phyloP scores from a whole-genome alignment of 1,284 basidiomycete genomes.

The Naganishia sp. region DNA sequence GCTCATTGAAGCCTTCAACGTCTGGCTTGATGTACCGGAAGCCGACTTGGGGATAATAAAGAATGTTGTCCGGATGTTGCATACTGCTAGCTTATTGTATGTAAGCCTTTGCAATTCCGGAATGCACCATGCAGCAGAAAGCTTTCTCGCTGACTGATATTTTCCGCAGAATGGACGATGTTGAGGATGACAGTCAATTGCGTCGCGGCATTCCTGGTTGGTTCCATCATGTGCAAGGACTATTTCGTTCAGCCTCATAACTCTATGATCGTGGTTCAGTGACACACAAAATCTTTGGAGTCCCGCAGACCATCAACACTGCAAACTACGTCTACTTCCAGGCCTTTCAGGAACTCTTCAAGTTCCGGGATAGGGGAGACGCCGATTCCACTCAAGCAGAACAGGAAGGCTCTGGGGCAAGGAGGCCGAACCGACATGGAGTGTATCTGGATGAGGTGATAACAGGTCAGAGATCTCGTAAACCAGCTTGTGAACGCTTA shows the following conservation, averaged over 20 bases:
- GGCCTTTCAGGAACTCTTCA: constrained; percentile 74
- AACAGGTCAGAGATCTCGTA: constrained; percentile 38
- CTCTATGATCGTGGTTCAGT: constrained; percentile 56
- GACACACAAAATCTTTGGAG: constrained; percentile 90
- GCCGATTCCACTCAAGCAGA: constrained; percentile 30
- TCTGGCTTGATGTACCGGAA: constrained; percentile 81
- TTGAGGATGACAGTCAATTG: constrained; percentile 92
- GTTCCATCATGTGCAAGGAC: not conserved
- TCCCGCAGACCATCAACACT: constrained; percentile 95
- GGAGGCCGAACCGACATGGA: constrained; percentile 22
- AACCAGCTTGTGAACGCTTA: not conserved
- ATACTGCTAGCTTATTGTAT: constrained; percentile 89
- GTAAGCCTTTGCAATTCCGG: constrained; percentile 40
- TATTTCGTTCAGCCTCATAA: not conserved
- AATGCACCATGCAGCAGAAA: not conserved
- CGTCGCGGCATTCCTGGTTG: constrained; percentile 79
- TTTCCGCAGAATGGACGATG: constrained; percentile 80
- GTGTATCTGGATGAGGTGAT: constrained; percentile 41
- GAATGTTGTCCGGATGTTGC: constrained; percentile 85
- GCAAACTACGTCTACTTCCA: constrained; percentile 97
- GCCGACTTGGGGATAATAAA: constrained; percentile 73
- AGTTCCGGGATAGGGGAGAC: constrained; percentile 55
- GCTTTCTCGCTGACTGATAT: constrained; percentile 12
- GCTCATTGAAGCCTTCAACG: constrained; percentile 92
- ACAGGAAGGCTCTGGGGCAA: constrained; percentile 58